Conservation (phyloP, 495 filamentous ascomycete species). For the Hyaloscypha bicolor region DNA sequence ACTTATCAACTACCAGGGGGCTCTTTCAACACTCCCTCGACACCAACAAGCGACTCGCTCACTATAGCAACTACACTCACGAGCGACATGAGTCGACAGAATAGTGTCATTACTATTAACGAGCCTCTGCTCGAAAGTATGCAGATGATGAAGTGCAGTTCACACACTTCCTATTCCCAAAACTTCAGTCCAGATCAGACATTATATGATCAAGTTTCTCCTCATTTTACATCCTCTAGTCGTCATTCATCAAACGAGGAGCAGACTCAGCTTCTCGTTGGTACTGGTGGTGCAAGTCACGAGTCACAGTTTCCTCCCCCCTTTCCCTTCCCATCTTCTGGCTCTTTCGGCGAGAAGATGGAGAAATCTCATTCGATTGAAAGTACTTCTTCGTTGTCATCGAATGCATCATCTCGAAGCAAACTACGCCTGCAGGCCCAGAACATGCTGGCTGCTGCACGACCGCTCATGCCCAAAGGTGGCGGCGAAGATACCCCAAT, state of each 20-base stretch:
- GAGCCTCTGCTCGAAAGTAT: slow-evolving; percentile 31
- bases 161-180: slow-evolving; percentile 30
- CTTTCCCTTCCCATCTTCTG: slow-evolving; percentile 31
- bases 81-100: slow-evolving; percentile 33
- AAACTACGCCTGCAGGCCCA: slow-evolving; percentile 31
- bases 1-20: slow-evolving; percentile 14
- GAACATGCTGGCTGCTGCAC: slow-evolving; percentile 26
- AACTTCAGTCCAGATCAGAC: slow-evolving; percentile 28
- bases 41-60: slow-evolving; percentile 27
- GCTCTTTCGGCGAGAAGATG: slow-evolving; percentile 38
- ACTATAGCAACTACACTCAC: slow-evolving; percentile 29
- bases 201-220: slow-evolving; percentile 31
- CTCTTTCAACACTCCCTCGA: slow-evolving; percentile 29
- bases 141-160: slow-evolving; percentile 34
- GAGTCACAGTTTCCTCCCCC: slow-evolving; percentile 37
- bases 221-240: slow-evolving; percentile 24
- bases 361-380: slow-evolving; percentile 39
- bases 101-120: slow-evolving; percentile 27
- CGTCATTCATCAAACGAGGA: slow-evolving; percentile 32
- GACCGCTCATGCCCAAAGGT: slow-evolving; percentile 31
- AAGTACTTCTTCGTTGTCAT: slow-evolving; percentile 35
- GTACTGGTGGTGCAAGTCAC: slow-evolving; percentile 40
- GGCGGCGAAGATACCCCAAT: slow-evolving; percentile 35
- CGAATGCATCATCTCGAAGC: slow-evolving; percentile 31
- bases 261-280: slow-evolving; percentile 31